Conservation (phyloP, 345 rosid genomes). For the Syzygium aromaticum region DNA sequence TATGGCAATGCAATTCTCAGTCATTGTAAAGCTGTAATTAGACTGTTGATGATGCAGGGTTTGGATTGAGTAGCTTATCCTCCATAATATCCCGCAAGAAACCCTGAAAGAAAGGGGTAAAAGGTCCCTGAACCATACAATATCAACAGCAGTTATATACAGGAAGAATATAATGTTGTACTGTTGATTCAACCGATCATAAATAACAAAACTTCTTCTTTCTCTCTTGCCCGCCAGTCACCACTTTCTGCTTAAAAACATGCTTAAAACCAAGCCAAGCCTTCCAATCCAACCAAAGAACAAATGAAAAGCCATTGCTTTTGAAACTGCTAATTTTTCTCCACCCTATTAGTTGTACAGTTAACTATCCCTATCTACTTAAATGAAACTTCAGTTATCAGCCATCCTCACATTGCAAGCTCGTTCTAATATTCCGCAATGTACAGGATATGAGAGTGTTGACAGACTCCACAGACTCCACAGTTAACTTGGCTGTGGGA, state of each 20-base stretch:
- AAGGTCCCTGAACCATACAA: neutral
- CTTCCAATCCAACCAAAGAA: conserved; percentile 6
- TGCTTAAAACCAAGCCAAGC: neutral
- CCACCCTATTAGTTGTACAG: conserved; percentile 20
- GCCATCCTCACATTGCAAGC: conserved; percentile 76
- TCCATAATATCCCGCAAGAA: neutral
- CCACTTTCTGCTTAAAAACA: neutral
- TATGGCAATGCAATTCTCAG: neutral
- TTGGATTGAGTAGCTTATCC: neutral
- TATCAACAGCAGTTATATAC: neutral
- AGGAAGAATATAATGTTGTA: neutral
- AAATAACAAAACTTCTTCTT: neutral
- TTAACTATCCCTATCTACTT: conserved; percentile 12
- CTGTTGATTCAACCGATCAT: neutral
- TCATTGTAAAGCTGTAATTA: neutral
- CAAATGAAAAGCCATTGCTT: conserved; percentile 13
- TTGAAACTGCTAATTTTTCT: conserved; percentile 1
- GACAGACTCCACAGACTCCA: conserved; percentile 81
- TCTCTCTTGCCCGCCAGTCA: neutral
- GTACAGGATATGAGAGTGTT: conserved; percentile 73
- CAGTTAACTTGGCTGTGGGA: conserved; percentile 56
- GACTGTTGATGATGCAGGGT: neutral
- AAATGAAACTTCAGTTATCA: neutral
- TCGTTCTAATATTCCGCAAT: conserved; percentile 60
- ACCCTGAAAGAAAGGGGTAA: neutral